Conservation (phyloP, 1,284 basidiomycete species). For the Neotropicomus parvogracilis region DNA sequence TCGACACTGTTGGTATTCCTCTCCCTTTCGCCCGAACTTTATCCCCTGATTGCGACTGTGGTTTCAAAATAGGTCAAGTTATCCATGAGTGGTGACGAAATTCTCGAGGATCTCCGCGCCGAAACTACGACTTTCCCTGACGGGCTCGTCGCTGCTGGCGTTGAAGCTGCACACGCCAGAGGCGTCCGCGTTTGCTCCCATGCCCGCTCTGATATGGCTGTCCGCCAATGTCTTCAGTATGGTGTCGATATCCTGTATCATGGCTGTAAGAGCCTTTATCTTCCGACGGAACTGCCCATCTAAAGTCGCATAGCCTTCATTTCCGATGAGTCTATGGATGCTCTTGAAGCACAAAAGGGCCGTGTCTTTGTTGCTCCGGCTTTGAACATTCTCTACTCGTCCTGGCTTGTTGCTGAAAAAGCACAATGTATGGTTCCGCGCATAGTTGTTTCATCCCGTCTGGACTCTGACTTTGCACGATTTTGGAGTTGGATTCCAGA, state of each 20-base stretch:
- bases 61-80: slow-evolving; percentile 25
- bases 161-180: slow-evolving; percentile 31
- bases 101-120: slow-evolving; percentile 34
- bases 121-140: slow-evolving; percentile 35
- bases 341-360: slow-evolving; percentile 33
- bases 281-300: neutral
- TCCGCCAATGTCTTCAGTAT: slow-evolving; percentile 33
- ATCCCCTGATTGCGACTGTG: neutral
- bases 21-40: neutral
- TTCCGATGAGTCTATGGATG: slow-evolving; percentile 32
- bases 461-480: neutral
- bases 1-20: slow-evolving; percentile 19
- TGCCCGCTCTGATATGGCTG: slow-evolving; percentile 30
- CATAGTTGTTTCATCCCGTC: too few relatives aligned
- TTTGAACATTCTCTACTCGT: slow-evolving; percentile 33
- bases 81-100: slow-evolving; percentile 36
- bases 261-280: slow-evolving; percentile 18
- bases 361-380: slow-evolving; percentile 32
- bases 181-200: slow-evolving; percentile 35
- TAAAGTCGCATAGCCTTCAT: slow-evolving; percentile 29
- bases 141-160: slow-evolving; percentile 29
- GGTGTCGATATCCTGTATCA: slow-evolving; percentile 34
- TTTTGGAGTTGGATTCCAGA: slow-evolving; percentile 22
- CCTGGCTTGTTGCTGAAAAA: slow-evolving; percentile 25
- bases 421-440: slow-evolving; percentile 17